These are phyloP conservation scores for Symbiodinium natans DNA, from an alignment of 73 alveolate species.

Conservation along the genomic window DNA sequence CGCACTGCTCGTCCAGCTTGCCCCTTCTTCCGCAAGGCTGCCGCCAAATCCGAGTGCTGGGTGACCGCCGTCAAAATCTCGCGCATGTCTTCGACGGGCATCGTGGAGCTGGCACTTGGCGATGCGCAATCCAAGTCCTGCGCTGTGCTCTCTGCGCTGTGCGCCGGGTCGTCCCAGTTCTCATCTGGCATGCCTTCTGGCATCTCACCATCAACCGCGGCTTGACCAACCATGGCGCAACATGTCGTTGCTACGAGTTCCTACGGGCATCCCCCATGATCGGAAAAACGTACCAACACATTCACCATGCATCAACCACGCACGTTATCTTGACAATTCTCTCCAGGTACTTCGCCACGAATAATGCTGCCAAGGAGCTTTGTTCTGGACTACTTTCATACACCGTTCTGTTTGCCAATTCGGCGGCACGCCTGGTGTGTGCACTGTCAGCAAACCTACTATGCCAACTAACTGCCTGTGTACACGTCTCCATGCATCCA, in stretches of 20 bases:
- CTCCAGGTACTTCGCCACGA: background rate
- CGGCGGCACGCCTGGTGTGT: slow-evolving; percentile 77
- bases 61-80: background rate
- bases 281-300: background rate
- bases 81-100: background rate
- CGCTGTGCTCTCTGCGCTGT: background rate
- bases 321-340: background rate
- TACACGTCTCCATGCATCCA: background rate
- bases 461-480: background rate
- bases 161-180: background rate
- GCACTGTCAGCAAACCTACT: background rate
- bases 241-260: background rate
- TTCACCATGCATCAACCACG: background rate
- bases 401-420: slow-evolving; percentile 30
- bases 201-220: background rate
- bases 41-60: slow-evolving; percentile 44
- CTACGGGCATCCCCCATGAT: background rate
- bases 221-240: background rate
- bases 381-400: slow-evolving; percentile 47
- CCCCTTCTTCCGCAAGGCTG: slow-evolving; percentile 42
- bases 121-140: background rate
- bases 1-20: slow-evolving; percentile 56
- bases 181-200: background rate
- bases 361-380: background rate
- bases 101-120: background rate